A percentile compares a stretch with the other conserved stretches of the same genome.
Evolutionary conservation across 257 asterid genomes (phyloP).

Genomic region (Primulina eburnea): DNA sequence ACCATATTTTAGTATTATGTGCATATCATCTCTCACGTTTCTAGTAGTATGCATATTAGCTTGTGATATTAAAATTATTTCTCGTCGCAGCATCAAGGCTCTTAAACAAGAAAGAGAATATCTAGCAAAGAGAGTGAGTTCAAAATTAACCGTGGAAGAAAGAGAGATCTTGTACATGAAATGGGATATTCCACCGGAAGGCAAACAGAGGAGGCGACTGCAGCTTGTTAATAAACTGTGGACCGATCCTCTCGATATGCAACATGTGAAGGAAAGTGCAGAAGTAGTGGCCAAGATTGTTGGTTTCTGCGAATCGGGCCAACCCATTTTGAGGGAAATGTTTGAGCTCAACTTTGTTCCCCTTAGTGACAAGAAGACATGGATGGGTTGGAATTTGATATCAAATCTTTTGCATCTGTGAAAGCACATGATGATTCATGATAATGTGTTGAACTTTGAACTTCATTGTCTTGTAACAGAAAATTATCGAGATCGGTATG

Average conservation of each 20-base stretch:
- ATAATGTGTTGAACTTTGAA: not conserved
- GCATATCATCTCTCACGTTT: not conserved
- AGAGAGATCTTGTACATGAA: conserved; percentile 76
- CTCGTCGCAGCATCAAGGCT: conserved; percentile 36
- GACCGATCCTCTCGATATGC: conserved; percentile 83
- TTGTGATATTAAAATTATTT: not conserved
- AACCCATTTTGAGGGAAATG: conserved; percentile 74
- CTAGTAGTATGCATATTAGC: not conserved
- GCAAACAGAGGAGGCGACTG: conserved; percentile 65
- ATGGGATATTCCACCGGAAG: conserved; percentile 82
- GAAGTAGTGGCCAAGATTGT: conserved; percentile 89
- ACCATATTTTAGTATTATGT: not conserved
- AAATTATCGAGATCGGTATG: not conserved
- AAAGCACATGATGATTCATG: not conserved
- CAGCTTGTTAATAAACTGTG: conserved; percentile 80
- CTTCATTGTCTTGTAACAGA: not conserved
- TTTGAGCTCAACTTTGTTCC: conserved; percentile 81
- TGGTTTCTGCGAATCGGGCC: conserved; percentile 81
- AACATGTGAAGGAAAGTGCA: conserved; percentile 78
- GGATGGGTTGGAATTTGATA: conserved; percentile 84
- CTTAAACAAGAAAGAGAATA: conserved; percentile 91
- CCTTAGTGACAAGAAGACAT: conserved; percentile 75
- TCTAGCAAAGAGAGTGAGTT: conserved; percentile 80
- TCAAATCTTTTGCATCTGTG: conserved; percentile 73
- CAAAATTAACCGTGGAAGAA: conserved; percentile 69